Evolutionary conservation across 78 protist species (phyloP).

Genomic region (Bodo saltans): DNA sequence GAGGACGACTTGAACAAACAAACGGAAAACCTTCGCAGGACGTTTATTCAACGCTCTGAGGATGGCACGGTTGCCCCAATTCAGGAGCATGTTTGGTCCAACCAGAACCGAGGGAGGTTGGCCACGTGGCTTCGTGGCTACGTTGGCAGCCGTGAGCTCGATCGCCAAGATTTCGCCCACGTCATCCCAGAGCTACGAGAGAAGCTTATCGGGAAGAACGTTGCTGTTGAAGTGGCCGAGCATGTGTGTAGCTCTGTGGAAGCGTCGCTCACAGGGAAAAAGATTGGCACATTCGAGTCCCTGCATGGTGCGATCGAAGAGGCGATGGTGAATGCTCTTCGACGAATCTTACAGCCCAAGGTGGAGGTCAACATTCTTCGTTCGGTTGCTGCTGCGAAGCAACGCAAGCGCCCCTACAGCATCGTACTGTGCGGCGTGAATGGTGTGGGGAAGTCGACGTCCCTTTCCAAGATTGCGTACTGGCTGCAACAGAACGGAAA

Average conservation of each 20-base stretch:
- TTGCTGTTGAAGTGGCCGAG: conserved; percentile 84
- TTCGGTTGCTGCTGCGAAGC: conserved; percentile 40
- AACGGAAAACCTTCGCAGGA: background rate
- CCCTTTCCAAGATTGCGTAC: conserved; percentile 78
- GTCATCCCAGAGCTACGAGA: conserved; percentile 50
- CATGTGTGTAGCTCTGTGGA: conserved; percentile 67
- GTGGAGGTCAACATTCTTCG: conserved; percentile 67
- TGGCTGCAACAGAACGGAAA: conserved; percentile 71
- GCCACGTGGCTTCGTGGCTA: background rate
- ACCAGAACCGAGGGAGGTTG: background rate
- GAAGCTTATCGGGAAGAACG: conserved; percentile 85
- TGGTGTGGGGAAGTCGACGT: conserved; percentile 93
- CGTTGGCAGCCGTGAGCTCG: background rate
- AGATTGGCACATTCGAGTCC: conserved; percentile 33
- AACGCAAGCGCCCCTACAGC: conserved; percentile 50
- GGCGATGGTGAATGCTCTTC: conserved; percentile 65
- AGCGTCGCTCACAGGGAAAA: conserved; percentile 73
- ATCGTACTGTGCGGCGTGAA: conserved; percentile 84
- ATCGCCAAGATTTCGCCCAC: conserved; percentile 51
- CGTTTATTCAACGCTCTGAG: background rate
- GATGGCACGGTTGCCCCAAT: background rate
- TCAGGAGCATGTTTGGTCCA: background rate
- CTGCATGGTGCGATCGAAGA: conserved; percentile 35
- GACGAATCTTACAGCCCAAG: conserved; percentile 90
- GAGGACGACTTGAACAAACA: background rate